Percentiles rank a stretch among this genome's conserved stretches.
phyloP scores from a whole-genome alignment of 805 yeast species.

The Brettanomyces anomalus region DNA sequence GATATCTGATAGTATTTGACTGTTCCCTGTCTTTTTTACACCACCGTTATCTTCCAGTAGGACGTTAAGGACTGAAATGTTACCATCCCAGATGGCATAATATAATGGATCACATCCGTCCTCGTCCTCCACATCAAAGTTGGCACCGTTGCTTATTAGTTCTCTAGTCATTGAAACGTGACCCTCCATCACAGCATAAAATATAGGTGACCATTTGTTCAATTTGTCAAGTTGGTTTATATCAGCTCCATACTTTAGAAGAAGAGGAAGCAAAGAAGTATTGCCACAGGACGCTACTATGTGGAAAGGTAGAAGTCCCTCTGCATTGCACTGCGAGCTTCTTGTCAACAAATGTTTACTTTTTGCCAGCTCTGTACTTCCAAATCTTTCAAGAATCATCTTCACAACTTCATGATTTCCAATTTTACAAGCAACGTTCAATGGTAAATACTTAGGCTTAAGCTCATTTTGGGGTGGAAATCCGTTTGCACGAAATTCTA shows the following conservation, averaged over 20 bases:
- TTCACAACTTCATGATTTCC: constrained; percentile 70
- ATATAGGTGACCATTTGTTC: constrained; percentile 90
- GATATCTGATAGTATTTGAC: too few relatives aligned
- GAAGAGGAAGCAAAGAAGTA: constrained; percentile 52
- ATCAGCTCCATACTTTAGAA: constrained; percentile 65
- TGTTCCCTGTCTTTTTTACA: too few relatives aligned
- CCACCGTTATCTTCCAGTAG: constrained; percentile 30
- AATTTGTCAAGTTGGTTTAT: constrained; percentile 75
- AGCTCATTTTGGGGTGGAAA: constrained; percentile 39
- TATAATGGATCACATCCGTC: constrained; percentile 74
- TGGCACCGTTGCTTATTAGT: constrained; percentile 67
- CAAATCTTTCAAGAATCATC: constrained; percentile 37
- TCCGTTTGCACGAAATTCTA: constrained; percentile 40
- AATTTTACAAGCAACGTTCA: constrained; percentile 81
- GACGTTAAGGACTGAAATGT: constrained; percentile 68
- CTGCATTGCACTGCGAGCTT: constrained; percentile 63
- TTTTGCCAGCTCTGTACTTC: constrained; percentile 21
- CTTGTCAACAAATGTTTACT: constrained; percentile 22
- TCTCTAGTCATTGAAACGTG: constrained; percentile 61
- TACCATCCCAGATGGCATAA: constrained; percentile 93
- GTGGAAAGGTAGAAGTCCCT: constrained; percentile 83
- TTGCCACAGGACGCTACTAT: constrained; percentile 83
- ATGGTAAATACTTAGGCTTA: constrained; percentile 60
- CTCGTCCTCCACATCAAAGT: constrained; percentile 60
- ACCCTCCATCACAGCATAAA: constrained; percentile 85